Evolutionary conservation across 441 rosid genomes (phyloP), one percentile per base, ranked within the genome.

Genomic region (Melastoma candidum): DNA sequence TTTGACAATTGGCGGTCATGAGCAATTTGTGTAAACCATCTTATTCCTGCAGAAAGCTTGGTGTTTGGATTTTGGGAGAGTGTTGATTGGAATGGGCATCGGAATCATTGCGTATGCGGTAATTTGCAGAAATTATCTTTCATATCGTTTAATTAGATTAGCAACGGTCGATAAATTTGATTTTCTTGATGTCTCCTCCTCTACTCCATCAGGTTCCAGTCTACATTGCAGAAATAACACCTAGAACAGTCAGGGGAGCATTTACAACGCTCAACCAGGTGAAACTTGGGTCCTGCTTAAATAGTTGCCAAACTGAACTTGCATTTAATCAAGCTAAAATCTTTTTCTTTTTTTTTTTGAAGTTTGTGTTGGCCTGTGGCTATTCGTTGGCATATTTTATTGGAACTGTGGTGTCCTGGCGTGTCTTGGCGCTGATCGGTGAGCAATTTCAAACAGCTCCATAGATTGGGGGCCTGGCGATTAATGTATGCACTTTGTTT

Each of bases 321-420:
- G 14, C 43, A 44, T 7, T 52, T 52, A 12, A 36, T 36, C n/a
- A 11, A 13, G 26, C 55, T 24, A 36, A 52, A 29, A 26, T 8
- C 12, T 43, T 6, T 26, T 13, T 44, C 44, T 12, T 54, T 41
- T 13, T 54, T 55, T 49, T n/a, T 54, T 4, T 46, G n/a, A 64
- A 75, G 81, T 56, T 79, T 24, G 48, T 76, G 53, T 54, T 60
- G 55, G 71, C 70, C 46, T 68, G 71, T 58, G 78, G 81, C 13
- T 46, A 60, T 12, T 64, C 79, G 60, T 47, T 64, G 0, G 63
- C 65, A 5, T 79, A 63, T 60, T 26, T 73, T 17, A 14, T 69
- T 25, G 77, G 79, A 27, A 69, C 77, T 41, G 55, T 71, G 11
- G 65, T 71, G 53, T 47, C 66, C 44, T 79, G 84, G 84, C 70